Base-by-base conservation (phyloP, 495 filamentous ascomycete species). In the Trichoderma orchidacearum region DNA sequence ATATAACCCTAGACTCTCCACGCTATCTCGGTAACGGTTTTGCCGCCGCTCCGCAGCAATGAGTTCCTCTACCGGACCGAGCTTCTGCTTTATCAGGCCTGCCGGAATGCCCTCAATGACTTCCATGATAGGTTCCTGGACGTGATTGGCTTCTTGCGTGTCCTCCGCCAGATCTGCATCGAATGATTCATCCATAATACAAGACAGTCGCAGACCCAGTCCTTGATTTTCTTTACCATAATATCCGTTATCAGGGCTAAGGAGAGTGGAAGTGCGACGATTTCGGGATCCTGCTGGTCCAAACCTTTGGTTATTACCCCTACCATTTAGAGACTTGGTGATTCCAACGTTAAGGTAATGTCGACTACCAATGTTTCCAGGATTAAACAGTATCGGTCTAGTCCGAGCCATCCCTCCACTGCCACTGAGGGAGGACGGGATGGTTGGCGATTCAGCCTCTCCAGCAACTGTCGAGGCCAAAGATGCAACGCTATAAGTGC, bases 1-100 rank as follows among this genome's bases (percentile, higher is more conserved):
- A 60, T 74, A 76, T 51, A 70, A 48, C 1, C 60, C 62, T 48
- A 69, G 45, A 51, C 65, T 70, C 23, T 67, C 60, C 12, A 59
- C 38, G 18, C 63, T 68, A 21, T 18, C 38, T 21, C 58, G 57
- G n/a, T 58, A 61, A 0, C 32, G 29, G 3, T 32, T 50, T 41
- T 32, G 29, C 53, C 51, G 28, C 51, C 41, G 45, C 21, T 54
- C 51, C 31, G 51, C 56, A 27, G 3, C 58, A 29, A 30, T 45
- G 54, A 45, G n/a, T 3, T 56, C 32, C 27, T 60, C 56, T 35
- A 56, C 55, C 4, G 55, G 58, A 38, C 18, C 57, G 28, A 62
- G 50, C 27, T 58, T 59, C 30, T 59, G 12, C 1, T 3, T 48
- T 23, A 48, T 55, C 56, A 5, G 53, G 56, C 9, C 58, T 62